phyloP scores from a whole-genome alignment of 1,139 yeast genomes.

The Arxiozyma heterogenica region DNA sequence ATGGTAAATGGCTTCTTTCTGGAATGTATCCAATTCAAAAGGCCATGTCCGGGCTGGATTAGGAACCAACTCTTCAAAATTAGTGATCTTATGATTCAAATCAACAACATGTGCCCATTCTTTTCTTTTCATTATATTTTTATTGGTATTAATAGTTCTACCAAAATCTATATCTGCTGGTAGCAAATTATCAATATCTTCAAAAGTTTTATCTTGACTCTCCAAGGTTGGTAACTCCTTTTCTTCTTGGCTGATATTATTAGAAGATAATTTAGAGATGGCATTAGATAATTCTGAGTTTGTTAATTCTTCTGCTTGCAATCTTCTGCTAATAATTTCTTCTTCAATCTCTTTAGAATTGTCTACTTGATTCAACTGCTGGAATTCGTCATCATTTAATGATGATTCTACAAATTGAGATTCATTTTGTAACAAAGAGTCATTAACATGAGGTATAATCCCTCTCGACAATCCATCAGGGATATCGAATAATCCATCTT shows the following conservation, averaged over 20 bases:
- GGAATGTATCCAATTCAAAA: constrained; percentile 87
- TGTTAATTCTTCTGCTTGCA: constrained; percentile 21
- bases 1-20: constrained; percentile 93
- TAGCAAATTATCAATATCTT: constrained; percentile 65
- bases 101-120: constrained; percentile 97
- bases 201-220: constrained; percentile 10
- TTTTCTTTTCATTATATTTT: constrained; percentile 37
- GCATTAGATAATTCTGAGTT: constrained; percentile 20
- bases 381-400: constrained; percentile 16
- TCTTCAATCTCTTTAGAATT: constrained; percentile 22
- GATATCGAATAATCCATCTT: constrained; percentile 64
- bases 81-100: constrained; percentile 68
- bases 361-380: constrained; percentile 24
- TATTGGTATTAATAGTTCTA: constrained; percentile 32
- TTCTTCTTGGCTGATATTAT: background rate
- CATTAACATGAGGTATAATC: constrained; percentile 30
- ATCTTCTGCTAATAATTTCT: constrained; percentile 24
- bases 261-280: constrained; percentile 5
- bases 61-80: constrained; percentile 82
- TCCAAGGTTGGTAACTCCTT: background rate
- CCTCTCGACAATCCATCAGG: constrained; percentile 84
- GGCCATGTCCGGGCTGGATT: constrained; percentile 92
- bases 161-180: constrained; percentile 54
- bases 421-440: constrained; percentile 1
- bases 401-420: constrained; percentile 10